Base-by-base conservation (phyloP, 192 early-diverging fungal genomes). In the Podila epigama region DNA sequence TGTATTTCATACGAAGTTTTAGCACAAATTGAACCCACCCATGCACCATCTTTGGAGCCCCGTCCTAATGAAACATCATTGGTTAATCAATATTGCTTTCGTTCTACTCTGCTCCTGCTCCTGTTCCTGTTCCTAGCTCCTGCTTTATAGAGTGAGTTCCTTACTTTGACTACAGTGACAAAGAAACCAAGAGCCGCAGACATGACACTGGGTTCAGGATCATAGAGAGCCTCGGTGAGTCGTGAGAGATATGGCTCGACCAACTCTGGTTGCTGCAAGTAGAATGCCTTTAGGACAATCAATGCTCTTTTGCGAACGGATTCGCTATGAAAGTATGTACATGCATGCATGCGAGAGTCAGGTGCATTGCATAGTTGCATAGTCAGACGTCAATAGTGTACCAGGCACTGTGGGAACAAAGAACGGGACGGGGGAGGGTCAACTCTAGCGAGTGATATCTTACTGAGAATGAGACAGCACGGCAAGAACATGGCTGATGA, bases 251-350 rank as follows among this genome's bases (percentile, higher is more conserved):
- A 66, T 31, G 79, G 79, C 12, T 54, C 42, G 12, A 84, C 29
- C 27, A 73, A 29, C 7, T 73, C 62, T 33, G 77, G 60, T n/a
- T 79, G 63, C 27, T 40, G 68, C 8, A 54, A 59, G 68, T 79
- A 84, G 51, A 85, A 79, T 29, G 58, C 70, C 18, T 79, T 78
- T 6, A 82, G 44, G 5, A 83, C 84, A 52, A 83, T 59, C 16
- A 85, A 48, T 10, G 84, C 82, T 53, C 85, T 80, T 64, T 83
- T 87, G 25, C 84, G 70, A 39, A 87, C 84, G 12, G 79, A 72
- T 58, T 87, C 81, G 42, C 86, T 82, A 25, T 39, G 35, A 37
- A 1, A 44, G 66, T 51, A 11, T 28, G 10, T n/a, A 9, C 9
- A 40, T 18, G 2, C 7, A 44, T 13, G 18, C 25, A 60, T 11